phyloP scores from a whole-genome alignment of 441 rosid species.

The Populus hybrid region DNA sequence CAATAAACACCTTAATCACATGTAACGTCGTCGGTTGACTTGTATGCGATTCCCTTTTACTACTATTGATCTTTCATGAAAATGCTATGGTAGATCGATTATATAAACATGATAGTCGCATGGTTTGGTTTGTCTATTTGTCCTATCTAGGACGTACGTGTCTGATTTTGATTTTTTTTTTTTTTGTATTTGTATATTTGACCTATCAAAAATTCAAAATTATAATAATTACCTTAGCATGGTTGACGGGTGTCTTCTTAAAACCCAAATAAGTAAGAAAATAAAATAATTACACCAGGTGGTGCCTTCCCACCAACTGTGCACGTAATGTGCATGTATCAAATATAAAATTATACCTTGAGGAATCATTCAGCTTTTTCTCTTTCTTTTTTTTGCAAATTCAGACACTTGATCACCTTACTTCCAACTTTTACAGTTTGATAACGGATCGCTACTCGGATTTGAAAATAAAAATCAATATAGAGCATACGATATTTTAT shows the following conservation, averaged over 20 bases:
- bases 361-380: too few species aligned
- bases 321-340: not conserved
- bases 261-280: not conserved
- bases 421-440: too few species aligned
- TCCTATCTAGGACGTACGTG: not conserved
- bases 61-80: too few species aligned
- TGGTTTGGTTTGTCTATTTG: not conserved
- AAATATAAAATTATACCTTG: not conserved
- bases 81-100: too few species aligned
- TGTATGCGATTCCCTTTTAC: too few species aligned
- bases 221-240: not conserved
- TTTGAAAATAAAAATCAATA: too few species aligned
- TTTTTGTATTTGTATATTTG: not conserved
- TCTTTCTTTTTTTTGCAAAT: too few species aligned
- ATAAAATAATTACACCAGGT: not conserved
- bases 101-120: not conserved
- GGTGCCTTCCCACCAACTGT: not conserved
- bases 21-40: not conserved
- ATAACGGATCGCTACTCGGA: too few species aligned
- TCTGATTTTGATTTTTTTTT: not conserved
- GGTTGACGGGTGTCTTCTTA: not conserved
- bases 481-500: too few species aligned
- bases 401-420: too few species aligned
- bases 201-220: not conserved
- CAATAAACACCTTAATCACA: not conserved